A percentile compares a stretch with the other conserved stretches of the same genome.
phyloP scores from a whole-genome alignment of 1,139 yeast species.

The Yamadazyma aaseri region DNA sequence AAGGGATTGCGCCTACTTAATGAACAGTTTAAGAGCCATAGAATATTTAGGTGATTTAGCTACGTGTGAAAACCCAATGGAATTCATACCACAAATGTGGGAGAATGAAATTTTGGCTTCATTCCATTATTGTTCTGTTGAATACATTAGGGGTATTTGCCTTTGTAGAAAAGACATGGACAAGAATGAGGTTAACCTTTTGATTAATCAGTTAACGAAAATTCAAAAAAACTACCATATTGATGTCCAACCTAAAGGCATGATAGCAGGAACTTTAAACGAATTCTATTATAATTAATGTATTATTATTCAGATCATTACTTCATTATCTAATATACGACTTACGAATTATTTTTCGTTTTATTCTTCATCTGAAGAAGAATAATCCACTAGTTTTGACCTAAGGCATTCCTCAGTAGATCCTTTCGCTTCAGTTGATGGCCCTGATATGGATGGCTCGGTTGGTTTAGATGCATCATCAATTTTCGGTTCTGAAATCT shows the following conservation, averaged over 20 bases:
- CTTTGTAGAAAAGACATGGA: constrained; percentile 48
- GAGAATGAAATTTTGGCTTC: constrained; percentile 49
- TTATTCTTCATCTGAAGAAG: constrained; percentile 22
- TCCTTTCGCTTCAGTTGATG: too few relatives aligned
- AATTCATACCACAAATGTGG: constrained; percentile 58
- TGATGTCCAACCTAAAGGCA: constrained; percentile 33
- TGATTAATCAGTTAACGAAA: constrained; percentile 29
- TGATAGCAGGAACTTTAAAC: constrained; percentile 34
- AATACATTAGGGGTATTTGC: constrained; percentile 56
- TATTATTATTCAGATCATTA: constrained; percentile 1
- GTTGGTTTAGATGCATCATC: too few relatives aligned
- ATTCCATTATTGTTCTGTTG: constrained; percentile 67
- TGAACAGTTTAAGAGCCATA: constrained; percentile 51
- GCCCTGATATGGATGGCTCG: too few relatives aligned
- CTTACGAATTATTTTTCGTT: neutral
- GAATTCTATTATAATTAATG: constrained; percentile 28
- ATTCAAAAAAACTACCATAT: constrained; percentile 35
- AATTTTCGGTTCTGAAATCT: too few relatives aligned
- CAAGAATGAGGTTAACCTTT: constrained; percentile 26
- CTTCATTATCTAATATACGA: constrained; percentile 1
- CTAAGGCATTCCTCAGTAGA: too few relatives aligned
- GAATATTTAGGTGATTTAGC: constrained; percentile 73
- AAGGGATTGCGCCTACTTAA: constrained; percentile 52
- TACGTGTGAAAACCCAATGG: constrained; percentile 49
- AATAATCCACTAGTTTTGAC: constrained; percentile 19